phyloP scores from a whole-genome alignment of 345 rosid species.

The Rhizophora mangle region DNA sequence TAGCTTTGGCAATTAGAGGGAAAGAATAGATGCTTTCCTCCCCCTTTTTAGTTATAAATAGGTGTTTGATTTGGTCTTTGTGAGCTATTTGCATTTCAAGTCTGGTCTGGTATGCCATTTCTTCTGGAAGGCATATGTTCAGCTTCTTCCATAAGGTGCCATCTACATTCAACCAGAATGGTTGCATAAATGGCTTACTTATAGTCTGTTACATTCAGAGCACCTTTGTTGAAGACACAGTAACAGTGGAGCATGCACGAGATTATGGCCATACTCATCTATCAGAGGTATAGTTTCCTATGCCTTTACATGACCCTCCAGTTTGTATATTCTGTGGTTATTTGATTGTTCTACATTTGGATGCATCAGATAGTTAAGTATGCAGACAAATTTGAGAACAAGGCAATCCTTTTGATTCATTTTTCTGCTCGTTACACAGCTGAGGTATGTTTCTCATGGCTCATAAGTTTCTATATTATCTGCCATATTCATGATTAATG shows the following conservation, averaged over 20 bases:
- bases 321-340: not conserved
- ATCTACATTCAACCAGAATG: not conserved
- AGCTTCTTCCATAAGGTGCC: not conserved
- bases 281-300: slow-evolving; percentile 53
- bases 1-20: too few species aligned
- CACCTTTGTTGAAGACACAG: slow-evolving; percentile 67
- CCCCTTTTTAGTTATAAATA: too few species aligned
- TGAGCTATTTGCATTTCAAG: too few species aligned
- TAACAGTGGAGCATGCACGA: slow-evolving; percentile 77
- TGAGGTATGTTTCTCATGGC: slow-evolving; percentile 48
- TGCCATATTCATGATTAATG: too few species aligned
- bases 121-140: too few species aligned
- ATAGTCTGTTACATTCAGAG: slow-evolving; percentile 42
- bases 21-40: too few species aligned
- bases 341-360: slow-evolving; percentile 6
- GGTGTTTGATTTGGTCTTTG: too few species aligned
- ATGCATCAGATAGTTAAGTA: slow-evolving; percentile 53
- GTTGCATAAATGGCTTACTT: not conserved
- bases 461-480: not conserved
- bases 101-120: too few species aligned
- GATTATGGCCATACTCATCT: slow-evolving; percentile 90
- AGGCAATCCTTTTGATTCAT: slow-evolving; percentile 84
- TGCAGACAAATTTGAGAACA: slow-evolving; percentile 73
- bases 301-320: slow-evolving; percentile 7
- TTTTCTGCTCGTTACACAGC: slow-evolving; percentile 79